Percentiles rank a stretch among this genome's conserved stretches.
Evolutionary conservation across 768 basidiomycete species (phyloP).

Genomic region (Stropharia rugosoannulata): DNA sequence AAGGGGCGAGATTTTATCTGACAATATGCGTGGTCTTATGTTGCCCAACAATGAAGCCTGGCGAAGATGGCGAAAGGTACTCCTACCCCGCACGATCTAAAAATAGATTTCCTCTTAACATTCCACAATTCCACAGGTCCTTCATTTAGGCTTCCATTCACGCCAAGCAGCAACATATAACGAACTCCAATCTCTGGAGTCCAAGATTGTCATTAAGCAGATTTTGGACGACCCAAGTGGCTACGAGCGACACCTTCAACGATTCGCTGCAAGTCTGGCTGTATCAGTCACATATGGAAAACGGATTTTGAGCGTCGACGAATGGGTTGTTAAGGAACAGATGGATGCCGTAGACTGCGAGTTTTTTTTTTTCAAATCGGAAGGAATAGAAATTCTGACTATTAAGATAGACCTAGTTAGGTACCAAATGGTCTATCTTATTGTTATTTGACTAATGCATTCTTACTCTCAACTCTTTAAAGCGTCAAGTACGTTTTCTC

Average conservation of each 20-base stretch:
- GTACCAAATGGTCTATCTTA: constrained; percentile 4
- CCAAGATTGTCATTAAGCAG: constrained; percentile 41
- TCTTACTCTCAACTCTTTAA: neutral
- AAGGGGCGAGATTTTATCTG: constrained; percentile 46
- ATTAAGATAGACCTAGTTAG: constrained; percentile 17
- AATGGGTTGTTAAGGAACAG: constrained; percentile 48
- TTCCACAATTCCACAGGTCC: constrained; percentile 29
- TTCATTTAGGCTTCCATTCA: constrained; percentile 42
- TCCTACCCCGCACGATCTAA: neutral
- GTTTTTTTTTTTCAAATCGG: constrained; percentile 10
- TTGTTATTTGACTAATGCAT: too few species aligned
- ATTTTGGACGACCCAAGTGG: constrained; percentile 35
- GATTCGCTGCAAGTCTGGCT: constrained; percentile 46
- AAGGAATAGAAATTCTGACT: neutral
- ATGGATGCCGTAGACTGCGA: constrained; percentile 42
- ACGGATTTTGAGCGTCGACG: constrained; percentile 41
- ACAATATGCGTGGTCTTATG: constrained; percentile 45
- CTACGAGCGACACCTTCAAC: constrained; percentile 40
- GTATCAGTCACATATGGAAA: constrained; percentile 43
- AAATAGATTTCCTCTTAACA: neutral
- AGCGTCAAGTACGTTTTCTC: constrained; percentile 30
- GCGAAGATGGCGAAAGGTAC: constrained; percentile 47
- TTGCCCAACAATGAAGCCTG: constrained; percentile 42
- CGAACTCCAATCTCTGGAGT: constrained; percentile 47
- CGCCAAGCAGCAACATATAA: constrained; percentile 41